These are phyloP conservation scores for Verticillium isaacii DNA, from an alignment of 2,329 filamentous ascomycete genomes.

Conservation along the genomic window DNA sequence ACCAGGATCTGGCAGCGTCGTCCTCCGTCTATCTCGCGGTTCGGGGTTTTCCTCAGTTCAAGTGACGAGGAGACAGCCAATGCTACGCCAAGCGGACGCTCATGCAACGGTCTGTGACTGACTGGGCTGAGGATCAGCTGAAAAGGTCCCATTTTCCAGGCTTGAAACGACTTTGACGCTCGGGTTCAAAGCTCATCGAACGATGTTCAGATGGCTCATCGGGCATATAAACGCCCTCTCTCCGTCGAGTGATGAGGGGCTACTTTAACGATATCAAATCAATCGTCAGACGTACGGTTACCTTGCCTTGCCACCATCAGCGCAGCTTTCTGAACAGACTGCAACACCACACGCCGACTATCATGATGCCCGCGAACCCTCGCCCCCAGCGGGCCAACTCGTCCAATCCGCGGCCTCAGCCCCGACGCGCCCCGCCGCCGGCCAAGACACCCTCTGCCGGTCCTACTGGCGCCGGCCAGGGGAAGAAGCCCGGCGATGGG, in stretches of 20 bases:
- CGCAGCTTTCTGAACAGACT: not conserved
- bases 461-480: not conserved
- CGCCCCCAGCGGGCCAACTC: not conserved
- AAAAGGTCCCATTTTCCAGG: not conserved
- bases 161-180: not conserved
- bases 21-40: not conserved
- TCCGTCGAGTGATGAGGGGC: not conserved
- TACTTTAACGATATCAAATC: not conserved
- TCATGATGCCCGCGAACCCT: not conserved
- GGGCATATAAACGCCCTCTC: not conserved
- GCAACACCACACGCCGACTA: not conserved
- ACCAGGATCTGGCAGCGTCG: too few species aligned
- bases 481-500: conserved; percentile 4
- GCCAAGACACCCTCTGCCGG: not conserved
- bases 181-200: not conserved
- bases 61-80: not conserved
- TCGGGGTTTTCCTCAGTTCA: not conserved
- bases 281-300: not conserved
- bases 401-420: not conserved
- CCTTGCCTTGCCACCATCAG: not conserved
- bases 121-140: not conserved
- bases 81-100: not conserved
- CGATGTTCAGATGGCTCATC: not conserved
- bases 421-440: not conserved
- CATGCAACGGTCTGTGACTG: not conserved